Conservation (phyloP, 139 green algal genomes). For the Marvania coccoides region DNA sequence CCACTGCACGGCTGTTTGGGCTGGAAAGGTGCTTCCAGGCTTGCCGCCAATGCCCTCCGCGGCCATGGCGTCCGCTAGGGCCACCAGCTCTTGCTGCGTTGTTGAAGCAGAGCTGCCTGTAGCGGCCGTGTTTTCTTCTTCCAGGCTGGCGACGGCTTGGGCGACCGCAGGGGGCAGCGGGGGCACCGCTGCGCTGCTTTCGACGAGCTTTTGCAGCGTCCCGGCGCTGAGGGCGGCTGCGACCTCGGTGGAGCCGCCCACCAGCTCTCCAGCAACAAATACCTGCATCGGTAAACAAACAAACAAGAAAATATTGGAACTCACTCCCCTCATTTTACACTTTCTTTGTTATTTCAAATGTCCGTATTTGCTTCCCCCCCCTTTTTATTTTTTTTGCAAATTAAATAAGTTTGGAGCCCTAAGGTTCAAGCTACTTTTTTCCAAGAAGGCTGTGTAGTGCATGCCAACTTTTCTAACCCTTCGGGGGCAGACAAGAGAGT, state of each 20-base stretch:
- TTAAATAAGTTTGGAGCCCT: no score
- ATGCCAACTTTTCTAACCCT: no score
- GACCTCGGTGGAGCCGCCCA: conserved; percentile 73
- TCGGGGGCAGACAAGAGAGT: neutral
- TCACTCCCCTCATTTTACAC: neutral
- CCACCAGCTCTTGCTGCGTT: neutral
- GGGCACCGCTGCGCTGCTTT: neutral
- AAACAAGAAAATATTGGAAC: neutral
- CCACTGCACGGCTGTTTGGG: conserved; percentile 14
- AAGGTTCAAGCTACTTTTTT: no score
- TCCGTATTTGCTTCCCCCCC: no score
- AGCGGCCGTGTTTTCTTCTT: no score
- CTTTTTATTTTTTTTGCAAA: no score
- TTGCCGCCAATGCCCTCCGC: neutral
- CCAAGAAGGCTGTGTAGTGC: no score
- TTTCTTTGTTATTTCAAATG: neutral
- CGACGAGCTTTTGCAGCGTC: conserved; percentile 28
- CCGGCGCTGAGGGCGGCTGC: conserved; percentile 24
- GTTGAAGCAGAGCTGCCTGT: neutral
- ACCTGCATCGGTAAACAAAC: conserved; percentile 39
- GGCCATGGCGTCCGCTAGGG: neutral
- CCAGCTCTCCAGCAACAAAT: conserved; percentile 53
- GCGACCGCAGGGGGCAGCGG: neutral
- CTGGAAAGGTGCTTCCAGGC: neutral
- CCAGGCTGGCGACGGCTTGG: neutral